phyloP scores from a whole-genome alignment of 2,329 filamentous ascomycete species.

The Leptosphaerulina australis region DNA sequence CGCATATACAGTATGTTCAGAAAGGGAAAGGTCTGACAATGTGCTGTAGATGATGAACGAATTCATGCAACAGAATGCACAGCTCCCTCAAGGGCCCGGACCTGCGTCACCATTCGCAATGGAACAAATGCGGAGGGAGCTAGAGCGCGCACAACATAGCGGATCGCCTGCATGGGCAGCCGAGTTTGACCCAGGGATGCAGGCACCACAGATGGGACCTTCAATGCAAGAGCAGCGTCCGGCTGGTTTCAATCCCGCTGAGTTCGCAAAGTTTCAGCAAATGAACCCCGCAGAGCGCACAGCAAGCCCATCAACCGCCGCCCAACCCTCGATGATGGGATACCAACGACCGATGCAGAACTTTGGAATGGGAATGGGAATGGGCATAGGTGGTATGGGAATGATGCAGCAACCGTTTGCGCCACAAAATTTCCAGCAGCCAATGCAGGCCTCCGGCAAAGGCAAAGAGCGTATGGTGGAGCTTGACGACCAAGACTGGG shows the following conservation, averaged over 20 bases:
- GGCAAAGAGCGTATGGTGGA: constrained; percentile 85
- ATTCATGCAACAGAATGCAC: constrained; percentile 80
- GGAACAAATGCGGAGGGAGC: constrained; percentile 69
- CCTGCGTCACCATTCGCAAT: constrained; percentile 66
- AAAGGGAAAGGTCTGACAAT: constrained; percentile 5
- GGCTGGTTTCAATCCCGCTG: constrained; percentile 73
- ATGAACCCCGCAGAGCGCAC: constrained; percentile 63
- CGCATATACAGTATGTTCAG: neutral
- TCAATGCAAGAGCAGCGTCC: constrained; percentile 64
- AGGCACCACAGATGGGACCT: constrained; percentile 73
- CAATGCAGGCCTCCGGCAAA: constrained; percentile 66
- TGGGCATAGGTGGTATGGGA: constrained; percentile 61
- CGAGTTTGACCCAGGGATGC: constrained; percentile 65
- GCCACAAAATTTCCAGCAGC: constrained; percentile 55
- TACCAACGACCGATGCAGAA: constrained; percentile 61
- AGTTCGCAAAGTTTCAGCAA: constrained; percentile 85
- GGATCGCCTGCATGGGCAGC: constrained; percentile 66
- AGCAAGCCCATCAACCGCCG: constrained; percentile 62
- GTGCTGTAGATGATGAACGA: constrained; percentile 81
- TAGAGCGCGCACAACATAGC: constrained; percentile 61
- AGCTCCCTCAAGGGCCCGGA: constrained; percentile 61
- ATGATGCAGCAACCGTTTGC: constrained; percentile 51
- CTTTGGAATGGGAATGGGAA: constrained; percentile 36
- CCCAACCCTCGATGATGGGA: constrained; percentile 53
- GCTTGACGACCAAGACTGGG: constrained; percentile 92